A percentile compares a stretch with the other conserved stretches of the same genome.
These are phyloP conservation scores for Rubroboletus satanas DNA, from an alignment of 768 basidiomycete species.

Conservation along the genomic window DNA sequence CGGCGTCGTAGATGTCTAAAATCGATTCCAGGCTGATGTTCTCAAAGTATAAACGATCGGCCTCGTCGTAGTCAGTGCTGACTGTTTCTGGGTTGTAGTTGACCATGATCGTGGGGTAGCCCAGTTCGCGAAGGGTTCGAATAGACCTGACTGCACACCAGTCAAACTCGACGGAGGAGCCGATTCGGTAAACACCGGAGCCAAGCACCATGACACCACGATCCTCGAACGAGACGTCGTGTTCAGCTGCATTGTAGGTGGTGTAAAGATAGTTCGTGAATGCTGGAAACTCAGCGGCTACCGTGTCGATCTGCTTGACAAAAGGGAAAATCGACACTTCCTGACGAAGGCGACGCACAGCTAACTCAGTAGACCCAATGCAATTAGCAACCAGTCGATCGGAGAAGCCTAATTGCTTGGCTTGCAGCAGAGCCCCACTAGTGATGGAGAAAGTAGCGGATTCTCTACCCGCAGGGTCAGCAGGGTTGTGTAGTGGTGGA, in stretches of 20 bases:
- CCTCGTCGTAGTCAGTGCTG: conserved; percentile 98
- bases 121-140: conserved; percentile 91
- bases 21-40: conserved; percentile 97
- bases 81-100: conserved; percentile 99
- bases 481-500: not conserved
- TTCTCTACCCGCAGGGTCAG: conserved; percentile 38
- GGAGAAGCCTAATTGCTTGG: conserved; percentile 95
- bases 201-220: conserved; percentile 96
- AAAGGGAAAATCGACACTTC: conserved; percentile 82
- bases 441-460: conserved; percentile 64
- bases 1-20: conserved; percentile 92
- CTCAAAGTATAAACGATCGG: conserved; percentile 97
- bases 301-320: conserved; percentile 98
- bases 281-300: conserved; percentile 97
- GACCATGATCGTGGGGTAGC: conserved; percentile 95
- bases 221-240: conserved; percentile 87
- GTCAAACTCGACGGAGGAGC: conserved; percentile 98
- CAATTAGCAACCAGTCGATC: conserved; percentile 84
- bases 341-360: conserved; percentile 84
- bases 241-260: conserved; percentile 94
- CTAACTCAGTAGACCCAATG: conserved; percentile 88
- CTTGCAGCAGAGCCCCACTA: conserved; percentile 60
- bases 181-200: conserved; percentile 97
- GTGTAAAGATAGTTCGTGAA: conserved; percentile 99
- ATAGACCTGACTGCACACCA: conserved; percentile 99